Evolutionary conservation across 257 asterid genomes (phyloP).

Genomic region (Solanum rostratum): DNA sequence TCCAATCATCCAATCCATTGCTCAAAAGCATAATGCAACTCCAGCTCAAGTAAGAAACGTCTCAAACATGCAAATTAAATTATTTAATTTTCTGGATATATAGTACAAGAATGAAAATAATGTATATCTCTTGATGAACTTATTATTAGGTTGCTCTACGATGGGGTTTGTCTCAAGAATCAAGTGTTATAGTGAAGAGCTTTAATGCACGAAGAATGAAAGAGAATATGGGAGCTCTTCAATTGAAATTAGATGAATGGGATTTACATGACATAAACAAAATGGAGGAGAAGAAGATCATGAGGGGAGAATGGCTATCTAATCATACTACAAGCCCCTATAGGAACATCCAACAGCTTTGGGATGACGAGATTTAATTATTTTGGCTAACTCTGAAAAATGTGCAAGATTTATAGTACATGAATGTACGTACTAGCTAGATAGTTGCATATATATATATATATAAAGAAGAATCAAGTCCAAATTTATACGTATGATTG

Average conservation of each 20-base stretch:
- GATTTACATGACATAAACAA: conserved; percentile 46
- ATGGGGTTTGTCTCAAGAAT: conserved; percentile 68
- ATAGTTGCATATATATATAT: background rate
- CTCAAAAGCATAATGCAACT: conserved; percentile 45
- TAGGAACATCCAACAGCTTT: conserved; percentile 51
- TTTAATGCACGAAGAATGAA: conserved; percentile 50
- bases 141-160: conserved; percentile 42
- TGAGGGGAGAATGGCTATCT: conserved; percentile 65
- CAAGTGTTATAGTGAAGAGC: conserved; percentile 70
- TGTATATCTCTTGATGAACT: background rate
- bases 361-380: conserved; percentile 70
- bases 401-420: background rate
- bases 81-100: background rate
- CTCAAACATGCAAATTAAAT: background rate
- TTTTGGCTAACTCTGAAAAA: background rate
- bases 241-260: conserved; percentile 25
- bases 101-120: background rate
- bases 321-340: conserved; percentile 67
- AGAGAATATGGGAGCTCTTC: conserved; percentile 58
- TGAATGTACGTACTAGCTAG: background rate
- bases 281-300: conserved; percentile 47
- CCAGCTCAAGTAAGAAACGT: conserved; percentile 53
- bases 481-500: background rate
- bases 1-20: conserved; percentile 48
- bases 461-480: background rate